These are phyloP conservation scores for Aspergillus leporis DNA, from an alignment of 495 filamentous ascomycete species.

Conservation along the genomic window DNA sequence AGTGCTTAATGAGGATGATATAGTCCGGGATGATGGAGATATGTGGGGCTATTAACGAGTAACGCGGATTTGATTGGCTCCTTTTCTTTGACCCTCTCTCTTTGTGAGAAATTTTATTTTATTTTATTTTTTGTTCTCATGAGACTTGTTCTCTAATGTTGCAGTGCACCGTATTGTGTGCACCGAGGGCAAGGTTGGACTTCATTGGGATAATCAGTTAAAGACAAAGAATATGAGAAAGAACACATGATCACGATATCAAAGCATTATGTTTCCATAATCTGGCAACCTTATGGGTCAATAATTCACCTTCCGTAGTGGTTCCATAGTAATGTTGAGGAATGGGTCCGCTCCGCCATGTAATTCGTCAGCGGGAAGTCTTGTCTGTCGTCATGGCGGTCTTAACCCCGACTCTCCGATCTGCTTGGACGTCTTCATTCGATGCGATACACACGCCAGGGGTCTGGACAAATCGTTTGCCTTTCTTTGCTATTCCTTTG, in stretches of 20 bases:
- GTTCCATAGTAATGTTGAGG: neutral
- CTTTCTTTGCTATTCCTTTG: constrained; percentile 6
- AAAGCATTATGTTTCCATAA: no score
- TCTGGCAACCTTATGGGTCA: no score
- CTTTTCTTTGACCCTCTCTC: neutral
- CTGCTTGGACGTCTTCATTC: neutral
- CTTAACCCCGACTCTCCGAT: constrained; percentile 1
- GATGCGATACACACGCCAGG: neutral
- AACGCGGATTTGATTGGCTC: neutral
- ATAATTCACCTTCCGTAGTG: no score
- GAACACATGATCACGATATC: no score
- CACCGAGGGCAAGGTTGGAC: no score
- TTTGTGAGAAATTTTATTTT: no score
- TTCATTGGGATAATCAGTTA: no score
- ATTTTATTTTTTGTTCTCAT: no score
- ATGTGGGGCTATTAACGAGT: constrained; percentile 52
- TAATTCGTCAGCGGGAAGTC: neutral
- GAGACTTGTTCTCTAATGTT: no score
- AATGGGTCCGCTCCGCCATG: neutral
- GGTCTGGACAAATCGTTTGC: neutral
- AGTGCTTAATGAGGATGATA: constrained; percentile 46
- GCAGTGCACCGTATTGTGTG: no score
- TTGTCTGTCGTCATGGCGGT: neutral
- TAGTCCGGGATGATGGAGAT: constrained; percentile 55
- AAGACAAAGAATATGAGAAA: no score